Conservation (phyloP, 352 stramenopile genomes). For the Globisporangium abappressorium region DNA sequence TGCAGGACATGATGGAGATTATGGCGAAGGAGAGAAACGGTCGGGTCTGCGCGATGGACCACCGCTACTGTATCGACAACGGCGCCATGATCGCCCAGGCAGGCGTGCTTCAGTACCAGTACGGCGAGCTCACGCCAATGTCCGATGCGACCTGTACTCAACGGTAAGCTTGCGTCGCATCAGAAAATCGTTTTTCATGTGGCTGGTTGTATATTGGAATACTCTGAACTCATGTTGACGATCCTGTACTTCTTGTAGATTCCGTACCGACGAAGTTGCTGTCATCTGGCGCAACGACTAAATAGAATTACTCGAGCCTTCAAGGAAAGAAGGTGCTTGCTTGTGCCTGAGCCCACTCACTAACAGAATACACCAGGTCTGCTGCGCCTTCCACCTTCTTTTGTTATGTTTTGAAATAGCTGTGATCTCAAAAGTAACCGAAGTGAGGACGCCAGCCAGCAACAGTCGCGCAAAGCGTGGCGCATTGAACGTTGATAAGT, state of each 20-base stretch:
- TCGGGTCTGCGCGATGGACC: constrained; percentile 97
- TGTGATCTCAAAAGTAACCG: neutral
- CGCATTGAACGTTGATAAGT: too few species aligned
- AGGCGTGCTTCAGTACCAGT: constrained; percentile 96
- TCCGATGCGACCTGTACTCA: constrained; percentile 94
- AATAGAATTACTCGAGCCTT: constrained; percentile 3
- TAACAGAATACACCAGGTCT: neutral
- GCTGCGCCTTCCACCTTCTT: neutral
- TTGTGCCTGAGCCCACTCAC: neutral
- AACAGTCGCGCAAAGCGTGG: neutral
- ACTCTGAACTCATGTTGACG: neutral
- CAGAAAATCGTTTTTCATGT: neutral
- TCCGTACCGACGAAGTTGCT: constrained; percentile 97
- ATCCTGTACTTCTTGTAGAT: constrained; percentile 43
- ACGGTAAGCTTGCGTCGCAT: constrained; percentile 42
- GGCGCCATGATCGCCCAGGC: constrained; percentile 99
- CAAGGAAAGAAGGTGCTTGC: neutral
- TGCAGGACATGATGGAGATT: constrained; percentile 97
- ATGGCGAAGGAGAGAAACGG: constrained; percentile 96
- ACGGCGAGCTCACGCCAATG: constrained; percentile 89
- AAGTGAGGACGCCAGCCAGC: neutral
- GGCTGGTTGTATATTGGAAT: neutral
- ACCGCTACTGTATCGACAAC: constrained; percentile 99
- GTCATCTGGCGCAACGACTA: constrained; percentile 94
- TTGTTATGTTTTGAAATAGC: constrained; percentile 8